Conservation (phyloP, 2,329 filamentous ascomycete species). For the Xylaria sp. region DNA sequence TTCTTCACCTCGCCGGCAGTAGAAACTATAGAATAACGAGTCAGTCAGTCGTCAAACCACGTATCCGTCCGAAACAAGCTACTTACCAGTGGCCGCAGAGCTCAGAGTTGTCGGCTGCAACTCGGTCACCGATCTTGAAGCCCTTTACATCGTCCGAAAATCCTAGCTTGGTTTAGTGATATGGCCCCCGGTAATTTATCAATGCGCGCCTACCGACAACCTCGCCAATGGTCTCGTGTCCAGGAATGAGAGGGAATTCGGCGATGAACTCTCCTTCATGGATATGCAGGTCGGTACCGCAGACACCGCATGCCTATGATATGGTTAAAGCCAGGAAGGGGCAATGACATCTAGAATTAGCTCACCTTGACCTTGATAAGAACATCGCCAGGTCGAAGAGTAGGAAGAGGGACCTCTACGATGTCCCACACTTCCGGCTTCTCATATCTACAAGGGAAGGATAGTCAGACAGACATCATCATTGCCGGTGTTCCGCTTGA, state of each 20-base stretch:
- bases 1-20: conserved; percentile 75
- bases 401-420: conserved; percentile 71
- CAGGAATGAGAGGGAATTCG: conserved; percentile 73
- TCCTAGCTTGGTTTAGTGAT: conserved; percentile 38
- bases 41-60: conserved; percentile 34
- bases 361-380: conserved; percentile 73
- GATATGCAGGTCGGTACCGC: conserved; percentile 62
- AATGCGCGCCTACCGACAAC: conserved; percentile 60
- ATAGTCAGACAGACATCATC: conserved; percentile 16
- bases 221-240: conserved; percentile 75
- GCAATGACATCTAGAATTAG: conserved; percentile 2
- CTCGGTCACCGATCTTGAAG: conserved; percentile 71
- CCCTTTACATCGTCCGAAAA: conserved; percentile 64
- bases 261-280: conserved; percentile 75
- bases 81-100: conserved; percentile 72
- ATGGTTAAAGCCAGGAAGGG: conserved; percentile 35
- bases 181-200: not conserved
- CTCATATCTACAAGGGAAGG: conserved; percentile 60
- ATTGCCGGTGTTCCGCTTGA: not conserved
- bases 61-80: not conserved
- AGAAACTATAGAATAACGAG: conserved; percentile 59
- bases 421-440: conserved; percentile 71
- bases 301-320: conserved; percentile 50
- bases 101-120: conserved; percentile 73
- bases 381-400: conserved; percentile 68